Base-by-base conservation (phyloP, 2,329 filamentous ascomycete genomes). In the Pseudocercospora macadamiae region DNA sequence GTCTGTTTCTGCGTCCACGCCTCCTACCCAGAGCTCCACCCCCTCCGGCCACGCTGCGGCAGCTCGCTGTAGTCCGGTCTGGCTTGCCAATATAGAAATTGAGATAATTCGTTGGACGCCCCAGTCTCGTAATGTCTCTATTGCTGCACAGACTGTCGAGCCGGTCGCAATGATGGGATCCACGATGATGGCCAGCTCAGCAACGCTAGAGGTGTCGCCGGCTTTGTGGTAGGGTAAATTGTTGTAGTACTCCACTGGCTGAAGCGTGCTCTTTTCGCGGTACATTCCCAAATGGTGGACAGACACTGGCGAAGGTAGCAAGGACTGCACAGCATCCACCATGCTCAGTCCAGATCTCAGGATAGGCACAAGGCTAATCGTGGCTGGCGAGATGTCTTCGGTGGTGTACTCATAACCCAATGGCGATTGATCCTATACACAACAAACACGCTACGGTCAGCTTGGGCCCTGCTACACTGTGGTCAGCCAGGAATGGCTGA, bases 181-280 rank as follows among this genome's bases (percentile, higher is more conserved):
- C 48, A 96, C 84, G 55, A 97, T 80, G 71, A 97, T 89, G 59
- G 92, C 92, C 10, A 96, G 81, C 19, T 84, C 81, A 1, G 84
- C 76, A 48, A 76, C 80, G 44, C 77, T 69, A 51, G 59, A 57
- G 51, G 77, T 71, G 30, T 76, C 80, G 36, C 80, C 73, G 2
- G 64, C 57, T 36, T 67, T 70, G 77, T 91, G 89, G 76, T 90
- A 88, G 32, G 92, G 92, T 18, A 97, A 87, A 76, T 96, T 96
- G 82, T 97, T 97, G 84, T 97, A 97, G 83, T 97, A 96, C 77
- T 96, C 93, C 59, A 97, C 93, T 2, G 93, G 91, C 70, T 91
- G 86, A 57, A 97, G 87, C 44, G 90, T 93, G 57, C 86, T 86
- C 60, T 89, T 91, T 74, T 97, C 93, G 71, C 93, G 91, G 82